These are phyloP conservation scores for Rhododendron simsii DNA, from an alignment of 148 eudicot species.

Conservation along the genomic window DNA sequence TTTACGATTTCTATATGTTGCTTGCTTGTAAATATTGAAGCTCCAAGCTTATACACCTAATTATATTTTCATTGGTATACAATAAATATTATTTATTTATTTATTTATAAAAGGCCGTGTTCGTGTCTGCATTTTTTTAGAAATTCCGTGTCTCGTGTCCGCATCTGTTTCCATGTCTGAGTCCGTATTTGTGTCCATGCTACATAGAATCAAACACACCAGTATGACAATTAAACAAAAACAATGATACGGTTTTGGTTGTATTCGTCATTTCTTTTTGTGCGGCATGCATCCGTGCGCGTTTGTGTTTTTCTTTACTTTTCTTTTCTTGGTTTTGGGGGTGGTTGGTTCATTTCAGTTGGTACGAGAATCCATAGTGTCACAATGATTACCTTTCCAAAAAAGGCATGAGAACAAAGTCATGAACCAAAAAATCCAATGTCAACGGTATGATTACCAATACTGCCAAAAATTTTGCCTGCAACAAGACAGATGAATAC, in stretches of 20 bases:
- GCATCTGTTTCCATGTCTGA: no score
- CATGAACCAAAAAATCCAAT: conserved; percentile 89
- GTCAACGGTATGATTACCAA: conserved; percentile 75
- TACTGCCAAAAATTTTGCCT: conserved; percentile 94
- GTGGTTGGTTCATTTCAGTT: not conserved
- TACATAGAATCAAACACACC: not conserved
- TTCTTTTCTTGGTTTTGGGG: not conserved
- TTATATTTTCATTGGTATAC: no score
- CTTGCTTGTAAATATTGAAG: no score
- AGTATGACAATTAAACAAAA: not conserved
- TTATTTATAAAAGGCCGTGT: no score
- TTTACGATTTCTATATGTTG: no score
- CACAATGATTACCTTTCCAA: conserved; percentile 72
- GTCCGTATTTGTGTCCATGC: no score
- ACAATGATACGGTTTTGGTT: not conserved
- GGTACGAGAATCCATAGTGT: not conserved
- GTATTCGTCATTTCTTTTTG: not conserved
- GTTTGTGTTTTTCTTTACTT: not conserved
- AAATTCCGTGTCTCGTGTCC: no score
- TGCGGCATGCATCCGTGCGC: not conserved
- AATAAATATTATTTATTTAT: no score
- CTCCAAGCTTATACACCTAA: no score
- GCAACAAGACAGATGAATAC: conserved; percentile 26
- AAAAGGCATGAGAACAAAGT: conserved; percentile 92
- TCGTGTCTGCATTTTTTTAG: no score